A percentile compares a stretch with the other conserved stretches of the same genome.
These are phyloP conservation scores for Amoebophrya sp. DNA, from an alignment of 169 alveolate species.

Conservation along the genomic window DNA sequence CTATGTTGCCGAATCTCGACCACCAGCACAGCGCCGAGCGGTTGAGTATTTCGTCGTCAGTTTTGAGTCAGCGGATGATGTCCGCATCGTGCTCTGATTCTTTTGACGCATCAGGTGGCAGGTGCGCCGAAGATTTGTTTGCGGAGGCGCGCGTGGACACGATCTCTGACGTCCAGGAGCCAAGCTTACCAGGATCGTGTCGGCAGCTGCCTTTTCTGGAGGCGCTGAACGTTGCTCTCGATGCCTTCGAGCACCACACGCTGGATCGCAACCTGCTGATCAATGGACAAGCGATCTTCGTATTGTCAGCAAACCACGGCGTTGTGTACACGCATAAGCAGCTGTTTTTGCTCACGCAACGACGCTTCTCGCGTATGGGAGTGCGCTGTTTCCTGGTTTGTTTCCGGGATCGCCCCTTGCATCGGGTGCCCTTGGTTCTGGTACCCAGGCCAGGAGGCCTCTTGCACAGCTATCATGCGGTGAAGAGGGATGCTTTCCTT, in stretches of 20 bases:
- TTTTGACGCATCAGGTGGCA: too few relatives aligned
- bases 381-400: not conserved
- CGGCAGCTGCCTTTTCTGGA: not conserved
- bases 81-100: too few relatives aligned
- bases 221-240: not conserved
- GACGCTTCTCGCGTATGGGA: not conserved
- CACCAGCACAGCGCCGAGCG: too few relatives aligned
- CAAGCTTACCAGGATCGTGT: not conserved
- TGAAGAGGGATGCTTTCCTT: too few relatives aligned
- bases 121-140: too few relatives aligned
- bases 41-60: too few relatives aligned
- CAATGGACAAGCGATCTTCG: not conserved
- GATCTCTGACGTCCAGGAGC: not conserved
- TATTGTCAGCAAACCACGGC: not conserved
- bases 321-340: not conserved
- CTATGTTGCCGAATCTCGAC: too few relatives aligned
- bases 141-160: too few relatives aligned
- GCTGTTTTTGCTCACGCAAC: not conserved
- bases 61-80: too few relatives aligned
- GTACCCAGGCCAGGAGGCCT: not conserved
- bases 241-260: constrained; percentile 2
- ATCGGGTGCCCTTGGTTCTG: not conserved
- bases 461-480: too few relatives aligned
- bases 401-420: constrained; percentile 6
- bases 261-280: not conserved